These are phyloP conservation scores for Malbranchea zuffiana DNA, from an alignment of 2,329 filamentous ascomycete genomes.

Conservation along the genomic window DNA sequence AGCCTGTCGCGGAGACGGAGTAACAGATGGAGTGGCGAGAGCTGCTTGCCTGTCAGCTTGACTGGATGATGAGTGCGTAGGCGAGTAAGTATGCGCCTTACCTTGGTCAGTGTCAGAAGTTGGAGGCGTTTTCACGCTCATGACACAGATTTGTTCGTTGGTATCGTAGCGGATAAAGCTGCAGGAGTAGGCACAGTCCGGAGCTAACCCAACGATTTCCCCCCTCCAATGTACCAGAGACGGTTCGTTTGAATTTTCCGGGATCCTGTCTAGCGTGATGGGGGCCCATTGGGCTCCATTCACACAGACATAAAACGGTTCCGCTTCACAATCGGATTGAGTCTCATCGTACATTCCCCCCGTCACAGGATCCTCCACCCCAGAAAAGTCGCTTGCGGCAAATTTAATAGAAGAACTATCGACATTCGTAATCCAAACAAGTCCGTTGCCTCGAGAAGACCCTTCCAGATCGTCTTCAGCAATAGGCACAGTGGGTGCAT, in stretches of 20 bases:
- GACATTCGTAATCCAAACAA: slow-evolving; percentile 39
- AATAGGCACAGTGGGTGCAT: slow-evolving; percentile 22
- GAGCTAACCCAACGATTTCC: slow-evolving; percentile 54
- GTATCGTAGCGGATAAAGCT: slow-evolving; percentile 50
- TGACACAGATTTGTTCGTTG: slow-evolving; percentile 47
- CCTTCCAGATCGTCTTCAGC: slow-evolving; percentile 35
- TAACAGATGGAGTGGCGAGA: slow-evolving; percentile 27
- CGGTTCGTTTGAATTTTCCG: slow-evolving; percentile 35
- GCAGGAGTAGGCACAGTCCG: slow-evolving; percentile 53
- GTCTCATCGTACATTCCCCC: slow-evolving; percentile 5
- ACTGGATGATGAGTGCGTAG: slow-evolving; percentile 13
- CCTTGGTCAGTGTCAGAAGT: slow-evolving; percentile 49
- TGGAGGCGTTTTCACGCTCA: slow-evolving; percentile 52
- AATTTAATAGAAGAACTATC: slow-evolving; percentile 39
- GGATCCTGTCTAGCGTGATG: slow-evolving; percentile 41
- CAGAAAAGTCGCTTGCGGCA: slow-evolving; percentile 33
- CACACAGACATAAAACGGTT: slow-evolving; percentile 55
- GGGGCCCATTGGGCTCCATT: slow-evolving; percentile 57
- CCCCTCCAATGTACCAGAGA: slow-evolving; percentile 45
- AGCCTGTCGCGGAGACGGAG: slow-evolving; percentile 45
- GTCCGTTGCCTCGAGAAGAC: slow-evolving; percentile 32
- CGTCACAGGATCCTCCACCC: slow-evolving; percentile 20
- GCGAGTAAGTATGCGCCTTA: slow-evolving; percentile 26
- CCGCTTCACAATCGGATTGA: slow-evolving; percentile 27
- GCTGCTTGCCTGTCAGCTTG: slow-evolving; percentile 14